Percentiles rank a stretch among this genome's conserved stretches.
These are phyloP conservation scores for Xylaria sp. DNA, from an alignment of 2,329 filamentous ascomycete species.

Conservation along the genomic window DNA sequence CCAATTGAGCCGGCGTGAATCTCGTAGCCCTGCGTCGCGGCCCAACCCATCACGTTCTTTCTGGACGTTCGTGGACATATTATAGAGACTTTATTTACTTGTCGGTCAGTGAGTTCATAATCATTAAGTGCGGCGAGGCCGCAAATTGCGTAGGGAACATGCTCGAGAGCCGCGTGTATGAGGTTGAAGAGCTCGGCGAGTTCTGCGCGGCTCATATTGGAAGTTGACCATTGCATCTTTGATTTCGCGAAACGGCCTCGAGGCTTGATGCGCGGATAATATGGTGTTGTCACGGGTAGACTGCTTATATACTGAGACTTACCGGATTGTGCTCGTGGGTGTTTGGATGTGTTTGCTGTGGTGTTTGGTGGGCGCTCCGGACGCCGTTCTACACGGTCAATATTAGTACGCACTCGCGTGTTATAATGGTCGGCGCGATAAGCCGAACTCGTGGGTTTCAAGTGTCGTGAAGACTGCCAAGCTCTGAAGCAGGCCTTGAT, in stretches of 20 bases:
- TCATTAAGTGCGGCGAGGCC: constrained; percentile 58
- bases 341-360: not conserved
- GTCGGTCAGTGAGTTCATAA: constrained; percentile 53
- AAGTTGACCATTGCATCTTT: constrained; percentile 32
- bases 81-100: constrained; percentile 53
- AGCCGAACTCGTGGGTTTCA: not conserved
- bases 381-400: not conserved
- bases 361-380: not conserved
- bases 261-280: not conserved
- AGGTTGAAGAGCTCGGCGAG: constrained; percentile 53
- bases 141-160: constrained; percentile 59
- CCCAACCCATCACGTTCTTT: constrained; percentile 56
- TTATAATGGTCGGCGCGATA: constrained; percentile 33
- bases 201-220: constrained; percentile 45
- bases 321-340: not conserved
- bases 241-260: constrained; percentile 4
- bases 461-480: constrained; percentile 25
- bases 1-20: constrained; percentile 55
- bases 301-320: not conserved
- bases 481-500: not conserved
- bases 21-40: constrained; percentile 50
- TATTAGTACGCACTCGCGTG: constrained; percentile 15
- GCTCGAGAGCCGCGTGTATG: constrained; percentile 54
- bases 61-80: constrained; percentile 53
- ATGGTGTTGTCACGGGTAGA: not conserved